Base-by-base conservation (phyloP, 352 stramenopile genomes). In the Pythium oligandrum region DNA sequence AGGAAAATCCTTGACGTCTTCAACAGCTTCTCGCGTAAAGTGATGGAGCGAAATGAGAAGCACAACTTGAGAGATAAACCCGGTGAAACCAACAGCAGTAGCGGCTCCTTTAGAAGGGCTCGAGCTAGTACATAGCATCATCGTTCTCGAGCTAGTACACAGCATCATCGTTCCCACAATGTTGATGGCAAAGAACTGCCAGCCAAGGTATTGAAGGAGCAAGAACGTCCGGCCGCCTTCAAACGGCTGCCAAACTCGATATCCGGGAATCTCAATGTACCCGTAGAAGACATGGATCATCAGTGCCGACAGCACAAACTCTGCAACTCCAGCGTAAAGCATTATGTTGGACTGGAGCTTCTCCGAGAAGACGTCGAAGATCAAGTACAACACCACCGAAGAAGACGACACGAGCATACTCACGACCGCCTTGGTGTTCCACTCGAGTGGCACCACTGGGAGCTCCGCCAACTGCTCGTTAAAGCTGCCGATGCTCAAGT, bases 121-220 rank as follows among this genome's bases (percentile, higher is more conserved):
- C 4, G 57, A 58, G 6, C 43, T 45, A 0, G n/a, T 39, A 3
- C 34, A 12, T 12, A 42, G 38, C 38, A 42, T 42, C 7, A 12
- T 11, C 38, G 38, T 42, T n/a, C n/a, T n/a, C n/a, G n/a, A n/a
- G n/a, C 57, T 55, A 4, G 61, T 63, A 31, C 53, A 68, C 4
- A 83, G 37, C 35, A 75, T 69, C 45, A 78, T 53, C 6, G 70
- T 66, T 0, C 70, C 72, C 1, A 63, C 62, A 7, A 83, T 49
- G 3, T 61, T 73, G n/a, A 61, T 68, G 17, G 64, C 71, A 11
- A 83, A 77, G 48, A 85, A 66, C 51, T 83, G 73, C 74, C 74
- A 85, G 9, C 74, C 74, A 11, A 85, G 46, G 40, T 83, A 85
- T 57, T 85, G 74, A 0, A 85, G 63, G n/a, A 85, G 55, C 50